phyloP scores from a whole-genome alignment of 345 rosid species.

The Brassica nigra region DNA sequence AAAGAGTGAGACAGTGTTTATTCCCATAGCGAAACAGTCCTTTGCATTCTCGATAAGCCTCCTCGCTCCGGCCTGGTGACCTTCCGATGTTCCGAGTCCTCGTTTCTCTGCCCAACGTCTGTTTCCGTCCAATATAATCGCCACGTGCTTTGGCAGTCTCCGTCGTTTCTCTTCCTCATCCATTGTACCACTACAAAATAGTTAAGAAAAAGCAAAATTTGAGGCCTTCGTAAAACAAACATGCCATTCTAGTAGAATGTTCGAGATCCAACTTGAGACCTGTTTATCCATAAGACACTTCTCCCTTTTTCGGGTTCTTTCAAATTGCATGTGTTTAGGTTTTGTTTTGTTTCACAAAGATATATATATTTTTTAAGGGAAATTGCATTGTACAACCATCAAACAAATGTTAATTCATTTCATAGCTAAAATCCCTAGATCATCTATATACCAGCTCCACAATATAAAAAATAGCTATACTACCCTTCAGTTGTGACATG shows the following conservation, averaged over 20 bases:
- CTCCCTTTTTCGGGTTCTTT: not conserved
- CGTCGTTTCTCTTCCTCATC: conserved; percentile 37
- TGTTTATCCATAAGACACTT: not conserved
- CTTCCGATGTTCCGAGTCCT: conserved; percentile 49
- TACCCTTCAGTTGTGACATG: too few relatives aligned
- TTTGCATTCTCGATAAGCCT: conserved; percentile 48
- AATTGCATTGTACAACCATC: too few relatives aligned
- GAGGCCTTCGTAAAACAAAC: not conserved
- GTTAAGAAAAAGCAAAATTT: not conserved
- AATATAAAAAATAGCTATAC: too few relatives aligned
- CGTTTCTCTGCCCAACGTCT: conserved; percentile 67
- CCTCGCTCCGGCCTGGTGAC: conserved; percentile 64
- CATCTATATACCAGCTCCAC: too few relatives aligned
- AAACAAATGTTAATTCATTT: too few relatives aligned
- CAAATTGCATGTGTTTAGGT: not conserved
- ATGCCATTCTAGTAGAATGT: not conserved
- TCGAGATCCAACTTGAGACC: not conserved
- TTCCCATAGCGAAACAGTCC: conserved; percentile 56
- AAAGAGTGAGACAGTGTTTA: conserved; percentile 63
- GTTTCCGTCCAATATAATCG: conserved; percentile 78
- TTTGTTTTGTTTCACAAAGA: not conserved
- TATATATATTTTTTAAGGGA: too few relatives aligned
- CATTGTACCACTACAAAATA: conserved; percentile 1
- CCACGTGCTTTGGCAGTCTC: conserved; percentile 70
- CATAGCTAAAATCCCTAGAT: too few relatives aligned